Percentiles rank a stretch among this genome's conserved stretches.
Evolutionary conservation across 2,329 filamentous ascomycete genomes (phyloP).

Genomic region (Ramularia endophylla): DNA sequence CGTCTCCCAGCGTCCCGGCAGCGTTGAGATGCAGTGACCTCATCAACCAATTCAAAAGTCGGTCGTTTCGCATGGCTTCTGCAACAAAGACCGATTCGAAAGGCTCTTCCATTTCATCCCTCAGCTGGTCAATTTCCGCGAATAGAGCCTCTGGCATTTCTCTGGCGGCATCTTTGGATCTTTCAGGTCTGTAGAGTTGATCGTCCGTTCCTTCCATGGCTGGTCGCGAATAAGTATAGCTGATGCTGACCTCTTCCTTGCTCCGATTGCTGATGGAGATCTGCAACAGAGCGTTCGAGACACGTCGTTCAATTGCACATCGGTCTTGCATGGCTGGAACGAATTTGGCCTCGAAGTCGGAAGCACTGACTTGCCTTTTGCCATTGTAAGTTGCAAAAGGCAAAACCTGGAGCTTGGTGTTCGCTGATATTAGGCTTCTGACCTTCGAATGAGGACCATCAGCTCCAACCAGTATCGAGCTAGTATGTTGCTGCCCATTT

Average conservation of each 20-base stretch:
- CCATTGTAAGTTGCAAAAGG: conserved; percentile 35
- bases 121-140: conserved; percentile 27
- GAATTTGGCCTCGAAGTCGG: conserved; percentile 11
- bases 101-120: conserved; percentile 22
- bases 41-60: conserved; percentile 40
- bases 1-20: conserved; percentile 19
- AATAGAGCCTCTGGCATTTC: conserved; percentile 34
- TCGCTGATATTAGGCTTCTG: conserved; percentile 25
- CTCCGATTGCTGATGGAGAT: conserved; percentile 30
- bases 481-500: conserved; percentile 5
- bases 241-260: conserved; percentile 28
- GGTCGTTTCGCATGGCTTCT: conserved; percentile 28
- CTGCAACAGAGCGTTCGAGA: conserved; percentile 24
- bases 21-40: conserved; percentile 24
- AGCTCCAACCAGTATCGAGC: conserved; percentile 28
- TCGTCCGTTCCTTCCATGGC: conserved; percentile 24
- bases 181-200: conserved; percentile 30
- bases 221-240: conserved; percentile 37
- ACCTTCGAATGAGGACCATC: conserved; percentile 36
- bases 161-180: conserved; percentile 28
- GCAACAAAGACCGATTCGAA: conserved; percentile 32
- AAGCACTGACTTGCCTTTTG: conserved; percentile 21
- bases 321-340: conserved; percentile 13
- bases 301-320: conserved; percentile 24
- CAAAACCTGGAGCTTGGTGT: conserved; percentile 26